Percentiles rank a stretch among this genome's conserved stretches.
phyloP scores from a whole-genome alignment of 305 asterid genomes.

The Fraxinus xanthoxyloides region DNA sequence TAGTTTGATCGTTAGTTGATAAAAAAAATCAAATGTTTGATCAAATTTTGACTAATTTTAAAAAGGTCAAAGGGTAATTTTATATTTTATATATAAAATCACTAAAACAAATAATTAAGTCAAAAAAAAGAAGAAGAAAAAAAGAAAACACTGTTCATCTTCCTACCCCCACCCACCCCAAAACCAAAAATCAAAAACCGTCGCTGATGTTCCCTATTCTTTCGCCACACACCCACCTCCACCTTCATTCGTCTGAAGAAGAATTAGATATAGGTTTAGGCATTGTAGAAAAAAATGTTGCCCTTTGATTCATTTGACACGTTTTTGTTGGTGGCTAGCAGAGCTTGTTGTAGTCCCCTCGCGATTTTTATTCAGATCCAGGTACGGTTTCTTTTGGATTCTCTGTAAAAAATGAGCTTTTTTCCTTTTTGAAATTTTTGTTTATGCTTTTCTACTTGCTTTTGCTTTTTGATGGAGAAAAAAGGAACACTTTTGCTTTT shows the following conservation, averaged over 20 bases:
- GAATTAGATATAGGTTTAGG: neutral
- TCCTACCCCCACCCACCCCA: too few species aligned
- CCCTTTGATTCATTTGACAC: conserved; percentile 53
- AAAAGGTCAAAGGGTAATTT: too few species aligned
- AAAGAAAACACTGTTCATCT: too few species aligned
- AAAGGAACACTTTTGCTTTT: neutral
- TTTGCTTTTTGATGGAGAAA: neutral
- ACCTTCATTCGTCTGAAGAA: conserved; percentile 5
- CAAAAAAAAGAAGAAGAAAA: too few species aligned
- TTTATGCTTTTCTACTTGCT: neutral
- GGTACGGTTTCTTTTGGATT: conserved; percentile 35
- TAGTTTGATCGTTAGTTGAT: too few species aligned
- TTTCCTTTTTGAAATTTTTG: neutral
- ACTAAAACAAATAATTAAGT: too few species aligned
- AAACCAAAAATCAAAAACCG: too few species aligned
- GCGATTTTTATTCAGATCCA: conserved; percentile 88
- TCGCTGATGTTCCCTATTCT: too few species aligned
- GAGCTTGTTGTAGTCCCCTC: conserved; percentile 64
- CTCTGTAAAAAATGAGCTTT: neutral
- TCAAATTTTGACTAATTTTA: too few species aligned
- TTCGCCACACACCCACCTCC: neutral
- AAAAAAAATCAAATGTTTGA: too few species aligned
- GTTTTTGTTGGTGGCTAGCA: conserved; percentile 68
- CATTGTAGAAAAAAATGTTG: conserved; percentile 35
- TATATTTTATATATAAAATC: too few species aligned